Conservation (phyloP, 192 early-diverging fungal genomes). For the Helicostylum pulchrum region DNA sequence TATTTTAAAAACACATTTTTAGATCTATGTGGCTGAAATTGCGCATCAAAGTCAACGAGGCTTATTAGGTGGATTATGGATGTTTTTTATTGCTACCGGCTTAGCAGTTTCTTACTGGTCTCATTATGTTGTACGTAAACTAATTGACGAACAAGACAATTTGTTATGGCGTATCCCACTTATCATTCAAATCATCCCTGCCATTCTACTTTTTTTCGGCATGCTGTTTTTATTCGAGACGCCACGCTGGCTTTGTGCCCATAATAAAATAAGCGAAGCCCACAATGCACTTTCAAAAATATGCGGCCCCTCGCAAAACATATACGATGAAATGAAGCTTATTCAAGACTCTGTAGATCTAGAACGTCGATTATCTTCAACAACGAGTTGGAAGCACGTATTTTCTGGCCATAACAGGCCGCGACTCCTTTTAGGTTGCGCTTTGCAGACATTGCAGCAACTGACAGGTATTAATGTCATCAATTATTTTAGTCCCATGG, state of each 20-base stretch:
- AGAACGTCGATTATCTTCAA: constrained; percentile 30
- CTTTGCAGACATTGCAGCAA: constrained; percentile 72
- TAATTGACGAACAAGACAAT: constrained; percentile 14
- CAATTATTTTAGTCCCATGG: constrained; percentile 61
- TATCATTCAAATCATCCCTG: constrained; percentile 25
- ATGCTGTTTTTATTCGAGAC: constrained; percentile 37
- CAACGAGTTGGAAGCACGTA: constrained; percentile 59
- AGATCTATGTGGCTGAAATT: constrained; percentile 25
- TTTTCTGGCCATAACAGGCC: constrained; percentile 46
- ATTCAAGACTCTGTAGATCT: constrained; percentile 46
- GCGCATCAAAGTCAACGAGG: constrained; percentile 18
- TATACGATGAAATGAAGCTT: constrained; percentile 46
- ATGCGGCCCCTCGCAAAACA: constrained; percentile 26
- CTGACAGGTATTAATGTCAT: constrained; percentile 28
- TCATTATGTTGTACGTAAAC: constrained; percentile 21
- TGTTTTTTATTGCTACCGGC: constrained; percentile 28
- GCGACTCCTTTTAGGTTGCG: constrained; percentile 59
- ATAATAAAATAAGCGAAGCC: constrained; percentile 39
- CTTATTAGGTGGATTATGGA: constrained; percentile 19
- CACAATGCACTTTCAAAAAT: constrained; percentile 43
- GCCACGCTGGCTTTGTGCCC: constrained; percentile 57
- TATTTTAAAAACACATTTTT: not conserved
- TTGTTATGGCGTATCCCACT: constrained; percentile 28
- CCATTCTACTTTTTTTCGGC: constrained; percentile 14
- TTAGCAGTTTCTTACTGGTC: constrained; percentile 30